These are phyloP conservation scores for Penicillium egyptiacum DNA, from an alignment of 495 filamentous ascomycete genomes.

Conservation along the genomic window DNA sequence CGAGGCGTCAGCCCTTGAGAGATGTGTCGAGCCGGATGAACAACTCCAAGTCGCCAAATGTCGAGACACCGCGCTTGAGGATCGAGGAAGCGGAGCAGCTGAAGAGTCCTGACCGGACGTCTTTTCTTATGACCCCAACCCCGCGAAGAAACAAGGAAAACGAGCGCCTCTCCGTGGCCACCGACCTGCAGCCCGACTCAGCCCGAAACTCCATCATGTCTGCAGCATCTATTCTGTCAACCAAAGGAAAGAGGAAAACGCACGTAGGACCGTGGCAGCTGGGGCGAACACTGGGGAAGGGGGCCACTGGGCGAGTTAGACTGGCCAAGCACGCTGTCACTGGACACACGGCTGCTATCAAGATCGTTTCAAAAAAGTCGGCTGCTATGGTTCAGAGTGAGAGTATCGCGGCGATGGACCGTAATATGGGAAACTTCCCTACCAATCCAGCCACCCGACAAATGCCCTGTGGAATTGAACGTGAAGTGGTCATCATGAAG, in stretches of 20 bases:
- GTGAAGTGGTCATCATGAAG: slow-evolving; percentile 95
- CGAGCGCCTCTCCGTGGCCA: slow-evolving; percentile 53
- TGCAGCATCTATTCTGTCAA: slow-evolving; percentile 61
- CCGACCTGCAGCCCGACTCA: slow-evolving; percentile 52
- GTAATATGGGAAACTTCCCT: slow-evolving; percentile 45
- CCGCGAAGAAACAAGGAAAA: slow-evolving; percentile 47
- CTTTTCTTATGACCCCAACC: slow-evolving; percentile 35
- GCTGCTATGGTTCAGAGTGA: slow-evolving; percentile 69
- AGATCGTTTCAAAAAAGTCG: slow-evolving; percentile 82
- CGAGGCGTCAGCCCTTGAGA: slow-evolving; percentile 47
- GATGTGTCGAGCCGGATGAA: slow-evolving; percentile 52
- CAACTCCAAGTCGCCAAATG: slow-evolving; percentile 34
- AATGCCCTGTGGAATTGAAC: slow-evolving; percentile 84
- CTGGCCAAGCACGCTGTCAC: slow-evolving; percentile 74
- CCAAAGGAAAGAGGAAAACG: slow-evolving; percentile 66
- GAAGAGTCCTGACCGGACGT: slow-evolving; percentile 41
- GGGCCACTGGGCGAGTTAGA: slow-evolving; percentile 80
- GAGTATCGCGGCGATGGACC: slow-evolving; percentile 73
- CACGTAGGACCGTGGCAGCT: slow-evolving; percentile 89
- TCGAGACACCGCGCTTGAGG: slow-evolving; percentile 23
- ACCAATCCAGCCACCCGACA: slow-evolving; percentile 49
- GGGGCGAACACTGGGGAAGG: slow-evolving; percentile 80
- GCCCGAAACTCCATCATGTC: slow-evolving; percentile 75
- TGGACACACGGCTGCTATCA: slow-evolving; percentile 79
- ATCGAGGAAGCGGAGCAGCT: slow-evolving; percentile 30